Conservation (phyloP, 176 grass and related monocot species). For the Lolium perenne region DNA sequence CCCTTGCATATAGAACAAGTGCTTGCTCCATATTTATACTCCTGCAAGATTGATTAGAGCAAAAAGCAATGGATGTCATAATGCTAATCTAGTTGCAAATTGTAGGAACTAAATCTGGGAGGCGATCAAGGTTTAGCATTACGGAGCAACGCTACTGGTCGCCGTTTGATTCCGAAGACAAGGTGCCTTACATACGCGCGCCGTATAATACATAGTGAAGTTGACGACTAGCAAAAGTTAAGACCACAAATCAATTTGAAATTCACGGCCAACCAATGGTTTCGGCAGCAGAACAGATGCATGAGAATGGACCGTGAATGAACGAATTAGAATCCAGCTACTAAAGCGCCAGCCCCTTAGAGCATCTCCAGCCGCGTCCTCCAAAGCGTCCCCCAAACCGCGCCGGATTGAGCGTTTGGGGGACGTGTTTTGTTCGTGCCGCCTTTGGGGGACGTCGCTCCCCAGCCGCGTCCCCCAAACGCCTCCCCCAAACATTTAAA, state of each 20-base stretch:
- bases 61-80: background rate
- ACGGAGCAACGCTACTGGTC: background rate
- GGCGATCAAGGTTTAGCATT: background rate
- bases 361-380: too few relatives aligned
- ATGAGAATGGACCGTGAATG: background rate
- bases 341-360: too few relatives aligned
- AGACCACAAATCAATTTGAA: background rate
- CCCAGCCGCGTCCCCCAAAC: too few relatives aligned
- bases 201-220: background rate
- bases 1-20: background rate
- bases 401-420: too few relatives aligned
- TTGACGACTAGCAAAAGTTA: background rate
- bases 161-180: background rate
- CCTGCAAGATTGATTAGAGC: background rate
- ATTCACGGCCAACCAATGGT: too few relatives aligned
- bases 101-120: background rate
- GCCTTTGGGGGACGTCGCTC: too few relatives aligned
- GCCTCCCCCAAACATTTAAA: too few relatives aligned
- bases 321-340: too few relatives aligned
- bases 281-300: background rate
- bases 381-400: too few relatives aligned
- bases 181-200: background rate
- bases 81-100: slow-evolving; percentile 9
- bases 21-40: background rate
- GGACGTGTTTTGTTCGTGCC: too few relatives aligned